A percentile compares a stretch with the other conserved stretches of the same genome.
Conservation (phyloP, 2,329 filamentous ascomycete genomes). For the Hymenoscyphus fructigenus region DNA sequence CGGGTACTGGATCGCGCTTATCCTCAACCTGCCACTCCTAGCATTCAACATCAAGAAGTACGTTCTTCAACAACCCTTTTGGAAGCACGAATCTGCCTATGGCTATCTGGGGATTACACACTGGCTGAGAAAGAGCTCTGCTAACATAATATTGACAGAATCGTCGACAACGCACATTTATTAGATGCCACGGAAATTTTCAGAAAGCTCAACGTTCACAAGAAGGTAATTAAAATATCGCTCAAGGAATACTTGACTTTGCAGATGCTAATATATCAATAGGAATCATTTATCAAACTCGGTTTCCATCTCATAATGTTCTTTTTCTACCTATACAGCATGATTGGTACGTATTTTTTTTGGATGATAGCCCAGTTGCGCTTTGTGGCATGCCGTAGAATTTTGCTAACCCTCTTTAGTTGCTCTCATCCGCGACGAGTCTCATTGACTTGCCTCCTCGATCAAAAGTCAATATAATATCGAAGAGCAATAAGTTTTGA, state of each 20-base stretch:
- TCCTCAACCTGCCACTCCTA: constrained; percentile 89
- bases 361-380: background rate
- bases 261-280: constrained; percentile 14
- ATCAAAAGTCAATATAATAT: constrained; percentile 28
- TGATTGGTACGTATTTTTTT: constrained; percentile 22
- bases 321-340: constrained; percentile 97
- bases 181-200: constrained; percentile 99
- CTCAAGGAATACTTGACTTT: constrained; percentile 10
- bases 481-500: constrained; percentile 21
- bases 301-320: constrained; percentile 99
- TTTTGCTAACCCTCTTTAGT: constrained; percentile 45
- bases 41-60: constrained; percentile 98
- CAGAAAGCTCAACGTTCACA: constrained; percentile 97
- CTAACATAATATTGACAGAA: constrained; percentile 57
- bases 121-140: constrained; percentile 5
- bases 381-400: background rate
- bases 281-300: constrained; percentile 99
- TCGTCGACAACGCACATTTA: constrained; percentile 94
- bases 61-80: constrained; percentile 35
- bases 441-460: constrained; percentile 58
- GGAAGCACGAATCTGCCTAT: background rate
- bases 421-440: constrained; percentile 92
- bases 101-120: background rate
- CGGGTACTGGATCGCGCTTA: constrained; percentile 92
- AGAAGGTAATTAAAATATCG: constrained; percentile 66